A percentile compares a stretch with the other conserved stretches of the same genome.
These are phyloP conservation scores for Physcomitrellopsis africana DNA, from an alignment of 225 moss, liverwort and hornwort species.

Conservation along the genomic window DNA sequence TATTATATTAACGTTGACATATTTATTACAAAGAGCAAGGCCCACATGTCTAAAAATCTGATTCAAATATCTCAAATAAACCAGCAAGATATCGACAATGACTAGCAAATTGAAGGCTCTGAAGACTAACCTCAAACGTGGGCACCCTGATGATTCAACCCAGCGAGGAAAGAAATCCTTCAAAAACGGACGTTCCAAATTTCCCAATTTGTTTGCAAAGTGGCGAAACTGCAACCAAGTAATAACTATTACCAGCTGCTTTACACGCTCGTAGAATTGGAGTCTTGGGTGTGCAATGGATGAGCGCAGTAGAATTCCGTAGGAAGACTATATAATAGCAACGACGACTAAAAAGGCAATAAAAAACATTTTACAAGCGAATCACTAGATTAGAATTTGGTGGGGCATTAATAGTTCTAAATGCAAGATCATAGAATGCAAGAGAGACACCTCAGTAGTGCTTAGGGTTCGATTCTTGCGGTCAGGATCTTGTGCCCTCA, in stretches of 20 bases:
- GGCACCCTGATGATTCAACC: constrained; percentile 99
- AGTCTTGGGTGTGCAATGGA: constrained; percentile 18
- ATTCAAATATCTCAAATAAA: background rate
- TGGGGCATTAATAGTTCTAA: constrained; percentile 3
- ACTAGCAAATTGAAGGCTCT: constrained; percentile 27
- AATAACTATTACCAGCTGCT: constrained; percentile 17
- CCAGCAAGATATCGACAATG: constrained; percentile 21
- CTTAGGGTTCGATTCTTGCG: constrained; percentile 79
- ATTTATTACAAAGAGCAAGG: no score
- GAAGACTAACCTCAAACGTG: constrained; percentile 79
- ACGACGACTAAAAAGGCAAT: background rate
- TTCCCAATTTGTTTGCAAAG: constrained; percentile 97
- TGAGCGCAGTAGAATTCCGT: constrained; percentile 1
- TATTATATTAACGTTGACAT: no score
- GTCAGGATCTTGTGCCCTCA: constrained; percentile 84
- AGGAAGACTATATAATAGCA: background rate
- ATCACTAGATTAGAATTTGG: constrained; percentile 4
- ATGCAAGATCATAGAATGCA: constrained; percentile 20
- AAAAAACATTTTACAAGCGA: constrained; percentile 13
- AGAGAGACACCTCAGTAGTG: constrained; percentile 75
- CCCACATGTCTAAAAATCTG: no score
- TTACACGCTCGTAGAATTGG: constrained; percentile 18
- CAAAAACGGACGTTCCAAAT: constrained; percentile 93
- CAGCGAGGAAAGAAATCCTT: constrained; percentile 99
- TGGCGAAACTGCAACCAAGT: constrained; percentile 85